These are phyloP conservation scores for Pleurotus sapidus DNA, from an alignment of 768 basidiomycete species.

Conservation along the genomic window DNA sequence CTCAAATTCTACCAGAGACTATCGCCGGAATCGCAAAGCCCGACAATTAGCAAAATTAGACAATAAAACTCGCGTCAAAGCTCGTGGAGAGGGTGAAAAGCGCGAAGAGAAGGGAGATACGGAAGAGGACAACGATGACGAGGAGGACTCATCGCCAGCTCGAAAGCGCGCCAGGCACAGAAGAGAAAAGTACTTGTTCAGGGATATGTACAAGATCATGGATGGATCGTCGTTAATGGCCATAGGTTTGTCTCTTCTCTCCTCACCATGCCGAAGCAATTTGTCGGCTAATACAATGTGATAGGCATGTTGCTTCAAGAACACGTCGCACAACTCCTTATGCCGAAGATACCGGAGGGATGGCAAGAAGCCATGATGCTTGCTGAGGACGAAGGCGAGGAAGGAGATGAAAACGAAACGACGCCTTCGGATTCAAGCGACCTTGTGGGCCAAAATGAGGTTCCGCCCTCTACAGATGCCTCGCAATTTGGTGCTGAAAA, in stretches of 20 bases:
- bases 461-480: not conserved
- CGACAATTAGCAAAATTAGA: conserved; percentile 13
- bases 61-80: conserved; percentile 10
- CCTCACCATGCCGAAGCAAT: not conserved
- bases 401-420: not conserved
- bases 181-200: conserved; percentile 21
- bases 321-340: conserved; percentile 45
- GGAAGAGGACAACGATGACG: conserved; percentile 15
- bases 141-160: conserved; percentile 2
- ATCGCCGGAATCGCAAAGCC: conserved; percentile 39
- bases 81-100: not conserved
- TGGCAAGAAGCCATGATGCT: conserved; percentile 40
- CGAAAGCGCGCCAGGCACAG: conserved; percentile 12
- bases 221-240: conserved; percentile 75
- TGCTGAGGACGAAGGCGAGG: conserved; percentile 5
- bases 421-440: not conserved
- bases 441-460: not conserved
- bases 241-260: conserved; percentile 24
- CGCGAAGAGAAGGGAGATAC: conserved; percentile 7
- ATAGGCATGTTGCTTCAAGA: conserved; percentile 71
- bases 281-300: not conserved
- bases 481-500: not conserved
- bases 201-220: conserved; percentile 74
- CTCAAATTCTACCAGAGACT: conserved; percentile 44
- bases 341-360: conserved; percentile 35